Base-by-base conservation (phyloP, 495 filamentous ascomycete species). In the Hamigera avellanea region DNA sequence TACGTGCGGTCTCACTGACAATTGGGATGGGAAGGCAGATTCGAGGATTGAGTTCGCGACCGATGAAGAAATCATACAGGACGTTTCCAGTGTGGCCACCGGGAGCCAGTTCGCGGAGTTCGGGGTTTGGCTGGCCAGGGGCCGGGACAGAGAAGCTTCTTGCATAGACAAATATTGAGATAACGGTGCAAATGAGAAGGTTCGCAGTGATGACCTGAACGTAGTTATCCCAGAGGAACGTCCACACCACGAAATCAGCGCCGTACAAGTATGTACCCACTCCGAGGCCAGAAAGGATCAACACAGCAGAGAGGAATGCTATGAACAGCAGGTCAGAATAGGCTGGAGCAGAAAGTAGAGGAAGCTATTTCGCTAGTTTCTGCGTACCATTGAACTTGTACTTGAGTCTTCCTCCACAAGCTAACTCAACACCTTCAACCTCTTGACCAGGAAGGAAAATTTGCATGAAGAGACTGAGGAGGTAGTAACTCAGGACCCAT, bases 51-150 rank as follows among this genome's bases (percentile, higher is more conserved):
- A 96, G 79, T 53, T 96, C 91, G 25, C 91, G 86, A 14, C 91
- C 91, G 45, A 96, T 96, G 64, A 86, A 98, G 72, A 83, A 96
- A 60, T 96, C 89, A 59, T 96, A 95, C 21, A 96, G 58, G 33
- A 81, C 59, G 52, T 94, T 96, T 35, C 91, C 93, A 10, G 78
- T 76, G 46, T 81, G 71, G 35, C 85, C 87, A 33, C 86, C 86
- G 3, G 75, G 71, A 0, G 89, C 89, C 4, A 96, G 71, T 46
- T 87, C 71, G 36, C 88, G 84, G 37, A 72, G 56, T 25, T 80
- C 72, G 8, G 70, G 61, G 44, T 72, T 70, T 9, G 45, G 46
- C 43, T 84, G 73, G 14, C 76, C 76, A 13, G 76, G 67, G 5
- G 49, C 40, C 34, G 83, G 83, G 33, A 95, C 80, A 17, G 70